phyloP scores from a whole-genome alignment of 306 rosid genomes.

The Fagus sylvatica region DNA sequence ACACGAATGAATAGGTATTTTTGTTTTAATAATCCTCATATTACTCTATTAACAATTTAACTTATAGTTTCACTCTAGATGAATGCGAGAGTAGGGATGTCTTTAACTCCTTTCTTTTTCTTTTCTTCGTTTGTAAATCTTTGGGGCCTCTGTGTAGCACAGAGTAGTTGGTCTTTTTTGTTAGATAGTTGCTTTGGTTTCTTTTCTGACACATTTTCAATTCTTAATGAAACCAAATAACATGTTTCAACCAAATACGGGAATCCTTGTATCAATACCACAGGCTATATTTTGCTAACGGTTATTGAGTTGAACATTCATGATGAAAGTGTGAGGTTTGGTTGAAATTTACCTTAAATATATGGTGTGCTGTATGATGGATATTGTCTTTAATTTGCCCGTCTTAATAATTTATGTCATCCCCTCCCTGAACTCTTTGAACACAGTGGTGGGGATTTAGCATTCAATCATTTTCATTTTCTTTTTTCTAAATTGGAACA shows the following conservation, averaged over 20 bases:
- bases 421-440: neutral
- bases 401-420: neutral
- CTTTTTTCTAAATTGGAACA: conserved; percentile 39
- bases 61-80: neutral
- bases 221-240: neutral
- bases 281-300: neutral
- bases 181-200: neutral
- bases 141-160: neutral
- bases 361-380: neutral
- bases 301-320: conserved; percentile 7
- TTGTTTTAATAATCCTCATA: neutral
- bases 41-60: neutral
- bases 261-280: neutral
- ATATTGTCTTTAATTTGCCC: neutral
- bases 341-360: neutral
- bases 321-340: neutral
- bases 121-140: neutral
- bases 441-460: neutral
- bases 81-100: neutral
- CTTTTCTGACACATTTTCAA: neutral
- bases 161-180: neutral
- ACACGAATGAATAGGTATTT: conserved; percentile 76
- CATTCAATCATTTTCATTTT: conserved; percentile 18
- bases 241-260: neutral
- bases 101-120: neutral